Conservation (phyloP, 495 filamentous ascomycete species). For the Penicillium maclennaniae region DNA sequence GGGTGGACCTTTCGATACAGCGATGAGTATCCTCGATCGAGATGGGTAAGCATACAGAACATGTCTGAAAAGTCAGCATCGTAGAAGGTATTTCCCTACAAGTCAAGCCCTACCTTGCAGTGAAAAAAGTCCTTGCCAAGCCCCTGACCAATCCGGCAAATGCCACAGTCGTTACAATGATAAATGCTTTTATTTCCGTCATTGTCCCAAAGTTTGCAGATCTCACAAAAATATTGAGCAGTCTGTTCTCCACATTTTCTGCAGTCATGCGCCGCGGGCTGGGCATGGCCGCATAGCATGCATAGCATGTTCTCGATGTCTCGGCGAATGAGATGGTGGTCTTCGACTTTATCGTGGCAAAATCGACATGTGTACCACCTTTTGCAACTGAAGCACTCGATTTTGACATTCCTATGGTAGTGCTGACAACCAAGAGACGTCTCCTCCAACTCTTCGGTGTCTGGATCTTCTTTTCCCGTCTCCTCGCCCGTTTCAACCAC, state of each 20-base stretch:
- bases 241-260: conserved; percentile 67
- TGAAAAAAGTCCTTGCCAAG: conserved; percentile 96
- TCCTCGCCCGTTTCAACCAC: conserved; percentile 40
- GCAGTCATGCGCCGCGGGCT: conserved; percentile 77
- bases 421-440: conserved; percentile 75
- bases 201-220: conserved; percentile 97
- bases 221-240: conserved; percentile 90
- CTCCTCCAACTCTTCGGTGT: conserved; percentile 39
- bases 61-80: conserved; percentile 56
- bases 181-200: conserved; percentile 89
- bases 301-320: conserved; percentile 95
- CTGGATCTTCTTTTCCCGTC: conserved; percentile 35
- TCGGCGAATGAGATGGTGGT: conserved; percentile 74
- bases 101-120: conserved; percentile 71
- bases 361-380: conserved; percentile 94
- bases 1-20: conserved; percentile 89
- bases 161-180: conserved; percentile 94
- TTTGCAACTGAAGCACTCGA: conserved; percentile 85
- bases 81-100: not conserved
- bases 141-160: conserved; percentile 87
- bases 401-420: conserved; percentile 92
- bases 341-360: conserved; percentile 85
- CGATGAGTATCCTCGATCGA: conserved; percentile 75
- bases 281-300: conserved; percentile 89
- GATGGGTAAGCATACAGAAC: conserved; percentile 87